Conservation (phyloP, 1,139 yeast species). For the Yamadazyma jaroonii region DNA sequence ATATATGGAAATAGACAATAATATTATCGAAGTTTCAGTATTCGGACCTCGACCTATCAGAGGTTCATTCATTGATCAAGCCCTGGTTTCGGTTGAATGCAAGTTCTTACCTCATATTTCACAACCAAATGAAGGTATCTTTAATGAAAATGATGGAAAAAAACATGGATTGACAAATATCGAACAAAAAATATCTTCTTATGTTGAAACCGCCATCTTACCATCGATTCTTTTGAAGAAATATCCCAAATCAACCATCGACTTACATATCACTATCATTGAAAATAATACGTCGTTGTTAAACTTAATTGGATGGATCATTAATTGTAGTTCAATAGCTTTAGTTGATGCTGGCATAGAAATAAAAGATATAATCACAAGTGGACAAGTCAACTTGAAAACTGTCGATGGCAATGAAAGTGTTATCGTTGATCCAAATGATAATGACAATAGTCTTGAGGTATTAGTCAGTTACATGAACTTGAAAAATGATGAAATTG, state of each 20-base stretch:
- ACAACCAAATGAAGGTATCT: slow-evolving; percentile 34
- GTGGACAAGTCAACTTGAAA: slow-evolving; percentile 50
- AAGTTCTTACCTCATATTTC: slow-evolving; percentile 52
- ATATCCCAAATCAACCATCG: slow-evolving; percentile 89
- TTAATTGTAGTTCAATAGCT: slow-evolving; percentile 68
- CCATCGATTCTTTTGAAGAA: slow-evolving; percentile 65
- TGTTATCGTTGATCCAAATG: slow-evolving; percentile 15
- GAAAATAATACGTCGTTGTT: slow-evolving; percentile 34
- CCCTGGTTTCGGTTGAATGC: slow-evolving; percentile 66
- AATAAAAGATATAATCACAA: slow-evolving; percentile 70
- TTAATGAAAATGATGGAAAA: slow-evolving; percentile 20
- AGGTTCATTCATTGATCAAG: slow-evolving; percentile 69
- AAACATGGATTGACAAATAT: slow-evolving; percentile 40
- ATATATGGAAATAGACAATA: slow-evolving; percentile 65
- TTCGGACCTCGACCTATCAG: slow-evolving; percentile 90
- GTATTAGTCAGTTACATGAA: slow-evolving; percentile 53
- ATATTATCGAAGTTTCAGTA: slow-evolving; percentile 65
- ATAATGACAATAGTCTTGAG: slow-evolving; percentile 22
- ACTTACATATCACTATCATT: slow-evolving; percentile 68
- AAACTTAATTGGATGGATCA: slow-evolving; percentile 41
- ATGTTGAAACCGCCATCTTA: slow-evolving; percentile 55
- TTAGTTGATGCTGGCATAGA: slow-evolving; percentile 83
- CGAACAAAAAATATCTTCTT: slow-evolving; percentile 53
- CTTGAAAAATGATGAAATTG: slow-evolving; percentile 50
- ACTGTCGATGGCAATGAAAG: slow-evolving; percentile 11